Evolutionary conservation across 805 yeast species (phyloP), one percentile per base, ranked within the genome.

Genomic region (Metschnikowia shivogae): DNA sequence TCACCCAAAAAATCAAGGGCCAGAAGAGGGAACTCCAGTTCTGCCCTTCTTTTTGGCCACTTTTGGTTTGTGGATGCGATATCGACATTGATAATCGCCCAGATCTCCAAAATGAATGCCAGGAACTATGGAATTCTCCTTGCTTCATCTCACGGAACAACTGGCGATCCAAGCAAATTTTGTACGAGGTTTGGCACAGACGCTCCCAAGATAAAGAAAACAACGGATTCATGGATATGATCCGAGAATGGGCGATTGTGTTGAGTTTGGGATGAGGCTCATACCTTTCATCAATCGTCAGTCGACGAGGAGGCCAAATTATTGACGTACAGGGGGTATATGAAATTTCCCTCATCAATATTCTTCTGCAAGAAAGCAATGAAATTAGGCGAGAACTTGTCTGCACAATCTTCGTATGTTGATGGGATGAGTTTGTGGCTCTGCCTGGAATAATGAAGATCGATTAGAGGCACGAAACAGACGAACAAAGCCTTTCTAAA

Each of bases 141-240:
- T 56, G 53, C 36, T 49, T 42, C 43, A 58, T 62, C 26, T 14
- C 55, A 32, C 57, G 55, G 12, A 75, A 73, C 45, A 74, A 73
- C 50, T 79, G 84, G 84, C 62, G 81, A 31, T 73, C 76, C 1
- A 77, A 77, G 51, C 84, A 79, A 54, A 67, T 78, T 24, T 59
- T 78, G 49, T 65, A 66, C 48, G 83, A 78, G 53, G 67, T 76
- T 11, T 76, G 80, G 78, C 65, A 73, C 31, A 57, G 78, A 22
- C 54, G 74, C 34, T 65, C 63, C 5, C 55, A 56, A 20, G 49
- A 46, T 6, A 68, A 68, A 11, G 63, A 67, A 48, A 57, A 65
- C 40, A 42, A 52, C 22, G 75, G 78, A 27, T 78, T 81, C 74
- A 67, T 79, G 65, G 81, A 78, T 51, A 56, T 78, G 62, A 63